These are phyloP conservation scores for Pseudogymnoascus sp. DNA, from an alignment of 2,329 filamentous ascomycete genomes.

Conservation along the genomic window DNA sequence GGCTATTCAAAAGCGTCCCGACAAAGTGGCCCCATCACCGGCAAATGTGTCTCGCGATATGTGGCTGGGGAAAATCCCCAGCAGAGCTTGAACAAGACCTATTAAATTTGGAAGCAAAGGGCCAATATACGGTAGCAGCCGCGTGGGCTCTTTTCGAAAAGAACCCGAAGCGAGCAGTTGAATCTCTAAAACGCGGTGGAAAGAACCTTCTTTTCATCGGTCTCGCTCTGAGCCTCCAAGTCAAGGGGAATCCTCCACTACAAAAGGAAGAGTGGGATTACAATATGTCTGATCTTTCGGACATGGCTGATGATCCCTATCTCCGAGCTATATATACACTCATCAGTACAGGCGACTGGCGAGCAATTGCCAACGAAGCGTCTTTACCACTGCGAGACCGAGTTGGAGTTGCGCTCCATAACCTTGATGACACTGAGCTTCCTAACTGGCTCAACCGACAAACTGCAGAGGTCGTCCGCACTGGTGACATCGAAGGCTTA, in stretches of 20 bases:
- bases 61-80: slow-evolving; percentile 57
- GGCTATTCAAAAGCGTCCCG: slow-evolving; percentile 51
- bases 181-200: slow-evolving; percentile 61
- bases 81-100: slow-evolving; percentile 37
- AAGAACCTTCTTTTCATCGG: slow-evolving; percentile 61
- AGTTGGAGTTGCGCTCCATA: slow-evolving; percentile 61
- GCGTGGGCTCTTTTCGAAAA: slow-evolving; percentile 69
- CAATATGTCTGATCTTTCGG: slow-evolving; percentile 21
- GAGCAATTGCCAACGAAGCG: slow-evolving; percentile 60
- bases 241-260: slow-evolving; percentile 36
- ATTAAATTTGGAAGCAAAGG: slow-evolving; percentile 36
- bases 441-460: slow-evolving; percentile 61
- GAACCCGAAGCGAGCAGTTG: slow-evolving; percentile 57
- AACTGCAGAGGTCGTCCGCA: slow-evolving; percentile 49
- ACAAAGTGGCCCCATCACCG: slow-evolving; percentile 63
- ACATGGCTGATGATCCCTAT: slow-evolving; percentile 62
- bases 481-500: slow-evolving; percentile 69
- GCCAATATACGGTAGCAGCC: slow-evolving; percentile 63
- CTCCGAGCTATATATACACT: slow-evolving; percentile 71
- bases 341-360: slow-evolving; percentile 70
- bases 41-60: slow-evolving; percentile 67
- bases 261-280: slow-evolving; percentile 24
- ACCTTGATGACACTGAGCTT: slow-evolving; percentile 53
- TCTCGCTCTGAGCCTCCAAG: slow-evolving; percentile 55
- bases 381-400: slow-evolving; percentile 69